Base-by-base conservation (phyloP, 139 green algal genomes). In the Chlorella sp. region DNA sequence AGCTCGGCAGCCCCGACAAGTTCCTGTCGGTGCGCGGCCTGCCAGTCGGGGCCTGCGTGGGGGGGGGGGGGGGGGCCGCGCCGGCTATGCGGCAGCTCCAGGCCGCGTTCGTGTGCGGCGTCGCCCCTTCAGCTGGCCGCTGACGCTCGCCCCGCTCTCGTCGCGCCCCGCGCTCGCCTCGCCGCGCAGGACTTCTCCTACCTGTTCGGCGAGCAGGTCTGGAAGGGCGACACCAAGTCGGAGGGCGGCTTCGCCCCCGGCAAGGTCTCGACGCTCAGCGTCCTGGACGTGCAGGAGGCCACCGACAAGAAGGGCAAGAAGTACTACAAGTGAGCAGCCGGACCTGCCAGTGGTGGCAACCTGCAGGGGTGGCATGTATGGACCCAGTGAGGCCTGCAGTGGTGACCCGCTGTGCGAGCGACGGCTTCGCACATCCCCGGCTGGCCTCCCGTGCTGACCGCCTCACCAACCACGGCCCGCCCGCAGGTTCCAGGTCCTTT, bases 261-360 rank as follows among this genome's bases (percentile, higher is more conserved):
- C 91, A 89, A 89, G 43, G 91, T 97, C 50, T 88, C 91, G 7
- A 86, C 83, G 42, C 94, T 92, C 48, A 89, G 86, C 42, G 79
- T 99, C 51, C 84, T 99, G 71, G 92, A 94, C 69, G 83, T 93
- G n/a, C 61, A 77, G 46, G 80, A 86, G 48, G 81, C 77, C n/a
- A 94, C 83, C 35, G 91, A 97, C 83, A 95, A 95, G 81, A 96
- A 97, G 83, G 96, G 96, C 84, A 97, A 96, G 89, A 90, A 87
- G 56, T 99, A 98, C 92, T 99, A 99, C 93, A 95, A 91, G 81
- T 83, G 62, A 66, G 31, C 40, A 11, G 25, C 8, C 15, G 56
- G 29, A 40, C 17, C 8, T 40, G 17, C 56, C n/a, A n/a, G n/a
- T n/a, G n/a, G n/a, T n/a, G n/a, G n/a, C n/a, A n/a, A n/a, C n/a